Evolutionary conservation across 2,329 filamentous ascomycete genomes (phyloP).

Genomic region (Scolecobasidium constrictum): DNA sequence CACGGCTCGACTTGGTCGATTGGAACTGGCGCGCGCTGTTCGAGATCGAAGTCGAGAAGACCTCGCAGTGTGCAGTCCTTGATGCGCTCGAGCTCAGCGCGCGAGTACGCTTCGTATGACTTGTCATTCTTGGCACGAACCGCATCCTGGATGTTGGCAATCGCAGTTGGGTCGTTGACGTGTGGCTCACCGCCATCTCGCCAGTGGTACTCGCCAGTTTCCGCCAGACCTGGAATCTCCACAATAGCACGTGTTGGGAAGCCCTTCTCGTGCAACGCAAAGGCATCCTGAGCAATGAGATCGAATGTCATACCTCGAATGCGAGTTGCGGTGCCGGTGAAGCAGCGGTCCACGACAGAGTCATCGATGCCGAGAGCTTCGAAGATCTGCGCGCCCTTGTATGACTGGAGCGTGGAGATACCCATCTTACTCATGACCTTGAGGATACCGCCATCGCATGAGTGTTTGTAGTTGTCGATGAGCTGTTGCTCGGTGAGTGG

Average conservation of each 20-base stretch:
- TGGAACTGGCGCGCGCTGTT: constrained; percentile 71
- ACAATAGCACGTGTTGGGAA: constrained; percentile 73
- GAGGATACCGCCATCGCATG: constrained; percentile 87
- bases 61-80: constrained; percentile 92
- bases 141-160: constrained; percentile 94
- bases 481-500: constrained; percentile 71
- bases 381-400: constrained; percentile 97
- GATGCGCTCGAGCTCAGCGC: constrained; percentile 89
- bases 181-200: constrained; percentile 91
- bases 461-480: constrained; percentile 94
- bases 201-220: constrained; percentile 98
- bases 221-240: constrained; percentile 67
- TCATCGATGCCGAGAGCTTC: constrained; percentile 92
- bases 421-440: constrained; percentile 99
- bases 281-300: constrained; percentile 84
- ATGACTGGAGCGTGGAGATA: constrained; percentile 89
- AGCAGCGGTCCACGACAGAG: constrained; percentile 84
- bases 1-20: constrained; percentile 97
- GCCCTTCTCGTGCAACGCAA: constrained; percentile 88
- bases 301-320: constrained; percentile 93
- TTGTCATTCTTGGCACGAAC: constrained; percentile 97
- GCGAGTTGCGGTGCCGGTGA: constrained; percentile 85
- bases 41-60: constrained; percentile 91
- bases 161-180: constrained; percentile 87
- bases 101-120: constrained; percentile 93